A percentile compares a stretch with the other conserved stretches of the same genome.
Evolutionary conservation across 495 filamentous ascomycete genomes (phyloP).

Genomic region (Talaromyces trachyspermus): DNA sequence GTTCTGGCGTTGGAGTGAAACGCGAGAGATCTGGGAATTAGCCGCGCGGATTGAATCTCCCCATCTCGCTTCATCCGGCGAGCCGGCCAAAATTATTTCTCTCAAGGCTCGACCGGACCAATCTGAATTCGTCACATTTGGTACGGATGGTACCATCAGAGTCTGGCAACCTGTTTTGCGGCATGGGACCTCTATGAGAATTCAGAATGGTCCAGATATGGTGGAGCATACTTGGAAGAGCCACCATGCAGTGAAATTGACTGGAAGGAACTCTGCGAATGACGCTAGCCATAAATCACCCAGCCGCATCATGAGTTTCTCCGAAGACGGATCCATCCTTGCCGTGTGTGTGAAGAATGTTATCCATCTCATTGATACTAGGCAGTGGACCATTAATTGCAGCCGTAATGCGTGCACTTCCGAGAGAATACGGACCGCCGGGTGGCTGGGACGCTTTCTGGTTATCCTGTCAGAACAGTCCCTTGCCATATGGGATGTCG

Average conservation of each 20-base stretch:
- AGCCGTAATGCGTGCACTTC: conserved; percentile 25
- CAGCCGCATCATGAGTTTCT: conserved; percentile 53
- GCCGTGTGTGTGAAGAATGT: conserved; percentile 46
- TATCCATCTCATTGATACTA: conserved; percentile 30
- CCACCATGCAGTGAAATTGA: conserved; percentile 50
- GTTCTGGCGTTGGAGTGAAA: conserved; percentile 75
- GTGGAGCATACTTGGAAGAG: conserved; percentile 66
- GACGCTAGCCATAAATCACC: conserved; percentile 24
- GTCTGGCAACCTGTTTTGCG: conserved; percentile 68
- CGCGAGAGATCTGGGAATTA: conserved; percentile 59
- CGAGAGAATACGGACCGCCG: conserved; percentile 22
- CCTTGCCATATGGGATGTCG: conserved; percentile 36
- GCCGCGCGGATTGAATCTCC: conserved; percentile 76
- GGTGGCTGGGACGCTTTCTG: conserved; percentile 30
- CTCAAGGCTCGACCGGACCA: conserved; percentile 58
- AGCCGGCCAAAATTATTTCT: conserved; percentile 56
- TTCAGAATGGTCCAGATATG: conserved; percentile 44
- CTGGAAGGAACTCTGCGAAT: conserved; percentile 22
- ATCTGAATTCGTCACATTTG: conserved; percentile 73
- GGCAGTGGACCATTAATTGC: conserved; percentile 25
- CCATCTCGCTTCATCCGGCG: conserved; percentile 48
- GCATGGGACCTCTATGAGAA: conserved; percentile 52
- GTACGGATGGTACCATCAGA: conserved; percentile 66
- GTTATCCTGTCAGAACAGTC: conserved; percentile 29
- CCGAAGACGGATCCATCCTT: conserved; percentile 79